Percentiles rank a stretch among this genome's conserved stretches.
Evolutionary conservation across 1,284 basidiomycete genomes (phyloP).

Genomic region (Leccinum glutinopallens): DNA sequence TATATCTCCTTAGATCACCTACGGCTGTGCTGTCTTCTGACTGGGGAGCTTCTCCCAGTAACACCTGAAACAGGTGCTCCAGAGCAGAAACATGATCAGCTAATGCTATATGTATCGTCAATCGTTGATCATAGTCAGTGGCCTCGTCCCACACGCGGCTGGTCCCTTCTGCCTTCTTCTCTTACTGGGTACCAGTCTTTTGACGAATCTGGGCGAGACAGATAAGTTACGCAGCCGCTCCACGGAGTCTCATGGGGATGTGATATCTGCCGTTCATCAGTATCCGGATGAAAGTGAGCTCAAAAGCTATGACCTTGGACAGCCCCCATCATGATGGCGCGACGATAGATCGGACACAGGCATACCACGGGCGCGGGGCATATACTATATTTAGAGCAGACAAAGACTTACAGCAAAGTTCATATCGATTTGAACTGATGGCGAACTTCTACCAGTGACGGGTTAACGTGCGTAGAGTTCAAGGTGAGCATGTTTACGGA

Average conservation of each 20-base stretch:
- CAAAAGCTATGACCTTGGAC: not conserved
- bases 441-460: not conserved
- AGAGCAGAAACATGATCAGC: not conserved
- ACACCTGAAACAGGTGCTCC: not conserved
- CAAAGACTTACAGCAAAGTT: not conserved
- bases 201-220: not conserved
- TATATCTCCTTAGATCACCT: slow-evolving; percentile 1
- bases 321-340: not conserved
- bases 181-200: not conserved
- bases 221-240: not conserved
- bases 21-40: not conserved
- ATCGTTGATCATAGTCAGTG: not conserved
- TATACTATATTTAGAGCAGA: not conserved
- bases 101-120: not conserved
- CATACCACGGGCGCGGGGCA: not conserved
- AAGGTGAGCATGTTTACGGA: not conserved
- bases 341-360: not conserved
- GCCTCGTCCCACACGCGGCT: not conserved
- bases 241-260: not conserved
- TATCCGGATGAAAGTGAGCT: not conserved
- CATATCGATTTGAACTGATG: not conserved
- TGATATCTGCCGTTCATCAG: not conserved
- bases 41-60: not conserved
- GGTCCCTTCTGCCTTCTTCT: not conserved
- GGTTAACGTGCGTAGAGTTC: not conserved